Conservation (phyloP, 176 grass and related monocot species). For the Hordeum marinum region DNA sequence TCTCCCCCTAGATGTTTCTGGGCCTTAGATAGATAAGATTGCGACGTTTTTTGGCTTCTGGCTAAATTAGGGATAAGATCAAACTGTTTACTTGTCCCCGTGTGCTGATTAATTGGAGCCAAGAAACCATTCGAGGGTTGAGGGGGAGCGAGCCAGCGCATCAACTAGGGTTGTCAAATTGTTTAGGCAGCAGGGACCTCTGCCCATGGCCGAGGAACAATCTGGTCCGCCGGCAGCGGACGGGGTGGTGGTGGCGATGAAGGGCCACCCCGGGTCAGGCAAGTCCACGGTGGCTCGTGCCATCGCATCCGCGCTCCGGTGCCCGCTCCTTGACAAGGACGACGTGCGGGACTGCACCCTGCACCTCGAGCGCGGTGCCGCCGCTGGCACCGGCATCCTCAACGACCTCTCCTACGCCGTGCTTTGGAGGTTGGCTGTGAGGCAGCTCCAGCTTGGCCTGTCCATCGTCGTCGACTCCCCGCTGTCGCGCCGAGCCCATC, state of each 20-base stretch:
- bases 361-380: constrained; percentile 31
- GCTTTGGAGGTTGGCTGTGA: constrained; percentile 48
- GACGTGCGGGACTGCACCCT: constrained; percentile 87
- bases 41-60: constrained; percentile 21
- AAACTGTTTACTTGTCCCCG: not conserved
- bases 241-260: constrained; percentile 69
- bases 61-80: constrained; percentile 32
- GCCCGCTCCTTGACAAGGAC: constrained; percentile 88
- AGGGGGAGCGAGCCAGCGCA: not conserved
- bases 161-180: not conserved
- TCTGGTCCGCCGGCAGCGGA: not conserved
- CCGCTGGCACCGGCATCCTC: constrained; percentile 5
- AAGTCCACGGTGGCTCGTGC: constrained; percentile 75
- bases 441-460: constrained; percentile 57
- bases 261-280: constrained; percentile 83
- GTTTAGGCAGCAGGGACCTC: not conserved
- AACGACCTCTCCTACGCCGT: constrained; percentile 82
- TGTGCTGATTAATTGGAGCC: not conserved
- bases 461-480: constrained; percentile 73
- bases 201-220: constrained; percentile 17
- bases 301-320: constrained; percentile 38
- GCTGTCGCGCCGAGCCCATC: constrained; percentile 48
- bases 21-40: constrained; percentile 16
- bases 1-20: not conserved
- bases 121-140: not conserved